Evolutionary conservation across 2,329 filamentous ascomycete species (phyloP), one percentile per base, ranked within the genome.

Genomic region (Trichoderma aggressivum): DNA sequence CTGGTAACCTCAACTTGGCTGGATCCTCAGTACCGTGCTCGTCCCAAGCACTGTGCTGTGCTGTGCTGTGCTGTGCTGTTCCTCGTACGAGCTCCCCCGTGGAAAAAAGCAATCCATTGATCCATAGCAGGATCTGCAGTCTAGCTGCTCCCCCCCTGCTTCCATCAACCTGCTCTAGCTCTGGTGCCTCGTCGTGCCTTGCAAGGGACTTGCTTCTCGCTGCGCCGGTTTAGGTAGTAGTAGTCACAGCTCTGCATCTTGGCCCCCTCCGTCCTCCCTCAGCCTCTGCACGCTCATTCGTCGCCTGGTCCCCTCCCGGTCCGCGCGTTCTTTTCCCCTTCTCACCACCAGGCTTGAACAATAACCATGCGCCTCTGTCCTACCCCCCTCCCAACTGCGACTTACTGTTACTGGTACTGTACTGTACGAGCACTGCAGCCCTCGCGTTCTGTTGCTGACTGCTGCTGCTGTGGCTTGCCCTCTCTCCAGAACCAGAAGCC

Each of bases 371-470:
- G 59, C 72, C 74, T 70, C 74, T 74, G 68, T 74, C 70, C 70
- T 75, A 70, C 71, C 69, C 62, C 71, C 72, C 73, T 74, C 68
- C 73, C 70, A 66, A 74, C 75, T 75, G 75, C 74, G 74, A 77
- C 74, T 63, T 77, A 76, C 75, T 79, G 64, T 63, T 77, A 76
- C 75, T 79, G 64, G 64, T 67, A 67, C 64, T 30, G 56, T 59
- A 59, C 56, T 30, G 56, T 59, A 59, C 56, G 32, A 16, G 53
- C 26, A 30, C 56, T 59, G 76, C 76, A 78, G 75, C 74, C 72
- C 76, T 78, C 78, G 76, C 76, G 78, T 32, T 75, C 74, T 72
- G 43, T 77, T 75, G 68, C 76, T 78, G 76, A 79, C 77, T 77
- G 75, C 70, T 72, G 26, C 26, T 28, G 74, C 76, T 71, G 74